Conservation (phyloP, 2,329 filamentous ascomycete species). For the Hymenoscyphus fraxineus region DNA sequence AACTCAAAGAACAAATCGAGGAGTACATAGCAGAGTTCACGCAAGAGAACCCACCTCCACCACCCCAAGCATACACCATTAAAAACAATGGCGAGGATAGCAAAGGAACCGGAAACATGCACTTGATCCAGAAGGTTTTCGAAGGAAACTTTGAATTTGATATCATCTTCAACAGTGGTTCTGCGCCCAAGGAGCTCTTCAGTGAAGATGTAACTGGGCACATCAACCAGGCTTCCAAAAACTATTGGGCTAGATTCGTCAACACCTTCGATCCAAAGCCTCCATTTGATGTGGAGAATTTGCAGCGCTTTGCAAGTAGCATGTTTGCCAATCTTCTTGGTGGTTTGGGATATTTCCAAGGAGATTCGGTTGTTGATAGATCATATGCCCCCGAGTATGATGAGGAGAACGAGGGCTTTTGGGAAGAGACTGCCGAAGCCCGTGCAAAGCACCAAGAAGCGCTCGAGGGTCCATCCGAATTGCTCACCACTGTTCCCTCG, state of each 20-base stretch:
- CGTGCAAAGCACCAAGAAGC: slow-evolving; percentile 64
- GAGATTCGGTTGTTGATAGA: slow-evolving; percentile 81
- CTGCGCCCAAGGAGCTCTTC: slow-evolving; percentile 52
- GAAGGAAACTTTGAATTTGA: slow-evolving; percentile 91
- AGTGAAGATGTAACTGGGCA: slow-evolving; percentile 65
- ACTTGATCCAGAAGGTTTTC: slow-evolving; percentile 88
- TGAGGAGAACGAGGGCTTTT: slow-evolving; percentile 92
- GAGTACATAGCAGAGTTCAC: slow-evolving; percentile 55
- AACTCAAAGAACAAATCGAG: slow-evolving; percentile 62
- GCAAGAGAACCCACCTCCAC: slow-evolving; percentile 68
- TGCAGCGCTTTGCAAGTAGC: slow-evolving; percentile 75
- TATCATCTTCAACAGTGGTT: slow-evolving; percentile 79
- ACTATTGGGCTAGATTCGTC: slow-evolving; percentile 72
- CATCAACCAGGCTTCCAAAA: slow-evolving; percentile 61
- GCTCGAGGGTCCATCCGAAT: slow-evolving; percentile 76
- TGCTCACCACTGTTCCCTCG: slow-evolving; percentile 89
- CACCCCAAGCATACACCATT: slow-evolving; percentile 81
- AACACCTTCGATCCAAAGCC: slow-evolving; percentile 68
- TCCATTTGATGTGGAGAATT: slow-evolving; percentile 71
- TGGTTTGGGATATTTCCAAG: slow-evolving; percentile 93
- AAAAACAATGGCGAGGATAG: slow-evolving; percentile 51
- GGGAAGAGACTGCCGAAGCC: slow-evolving; percentile 84
- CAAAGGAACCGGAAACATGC: slow-evolving; percentile 66
- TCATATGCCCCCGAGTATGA: slow-evolving; percentile 92
- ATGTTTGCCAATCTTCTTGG: slow-evolving; percentile 94